phyloP scores from a whole-genome alignment of 2,329 filamentous ascomycete genomes.

The Cercospora nicotianae region DNA sequence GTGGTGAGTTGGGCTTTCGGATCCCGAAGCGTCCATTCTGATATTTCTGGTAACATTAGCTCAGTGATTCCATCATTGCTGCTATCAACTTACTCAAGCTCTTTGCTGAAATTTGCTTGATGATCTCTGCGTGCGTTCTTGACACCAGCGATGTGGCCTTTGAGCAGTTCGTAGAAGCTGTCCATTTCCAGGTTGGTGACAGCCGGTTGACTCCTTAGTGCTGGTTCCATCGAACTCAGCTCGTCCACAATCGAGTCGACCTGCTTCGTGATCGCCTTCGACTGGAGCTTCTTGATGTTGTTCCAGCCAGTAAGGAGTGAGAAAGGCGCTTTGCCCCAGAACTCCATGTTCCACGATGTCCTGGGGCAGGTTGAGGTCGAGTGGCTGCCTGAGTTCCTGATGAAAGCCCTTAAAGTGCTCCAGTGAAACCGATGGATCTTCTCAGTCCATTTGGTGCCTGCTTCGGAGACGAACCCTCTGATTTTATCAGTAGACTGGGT shows the following conservation, averaged over 20 bases:
- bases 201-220: neutral
- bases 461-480: neutral
- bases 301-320: neutral
- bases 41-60: neutral
- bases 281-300: neutral
- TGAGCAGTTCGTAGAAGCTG: neutral
- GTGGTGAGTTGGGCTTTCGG: neutral
- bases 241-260: neutral
- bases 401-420: neutral
- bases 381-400: neutral
- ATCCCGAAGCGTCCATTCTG: neutral
- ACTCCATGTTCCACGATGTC: neutral
- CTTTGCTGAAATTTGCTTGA: fast-evolving
- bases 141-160: neutral
- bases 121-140: neutral
- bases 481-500: neutral
- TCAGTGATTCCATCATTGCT: neutral
- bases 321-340: neutral
- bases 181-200: neutral
- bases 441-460: neutral
- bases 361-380: neutral
- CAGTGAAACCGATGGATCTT: neutral
- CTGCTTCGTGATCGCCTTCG: neutral
- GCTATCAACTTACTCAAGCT: neutral
- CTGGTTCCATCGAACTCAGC: neutral